Evolutionary conservation across 1,139 yeast genomes (phyloP).

Genomic region (Lodderomyces oxycetoniae): DNA sequence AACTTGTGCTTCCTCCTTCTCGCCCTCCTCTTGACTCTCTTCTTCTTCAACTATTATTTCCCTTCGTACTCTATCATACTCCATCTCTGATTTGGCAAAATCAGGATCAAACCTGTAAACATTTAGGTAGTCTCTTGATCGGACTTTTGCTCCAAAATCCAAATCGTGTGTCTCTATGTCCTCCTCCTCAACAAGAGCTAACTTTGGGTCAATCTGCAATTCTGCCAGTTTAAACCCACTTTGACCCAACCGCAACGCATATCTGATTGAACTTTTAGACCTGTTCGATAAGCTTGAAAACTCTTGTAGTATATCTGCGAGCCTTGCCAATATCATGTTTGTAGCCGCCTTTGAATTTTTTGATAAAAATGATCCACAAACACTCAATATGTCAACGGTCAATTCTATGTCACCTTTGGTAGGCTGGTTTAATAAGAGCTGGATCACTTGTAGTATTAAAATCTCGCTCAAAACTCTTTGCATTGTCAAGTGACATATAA

Average conservation of each 20-base stretch:
- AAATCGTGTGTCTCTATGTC: conserved; percentile 59
- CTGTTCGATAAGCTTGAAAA: conserved; percentile 36
- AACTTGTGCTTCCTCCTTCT: conserved; percentile 11
- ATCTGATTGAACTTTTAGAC: conserved; percentile 48
- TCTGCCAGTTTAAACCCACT: conserved; percentile 43
- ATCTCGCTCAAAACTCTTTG: conserved; percentile 64
- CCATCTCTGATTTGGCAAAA: conserved; percentile 48
- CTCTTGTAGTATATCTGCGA: conserved; percentile 58
- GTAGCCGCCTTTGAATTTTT: conserved; percentile 22
- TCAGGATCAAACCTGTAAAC: conserved; percentile 49
- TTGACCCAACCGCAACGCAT: conserved; percentile 48
- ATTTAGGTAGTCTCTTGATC: conserved; percentile 47
- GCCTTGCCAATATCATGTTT: conserved; percentile 55
- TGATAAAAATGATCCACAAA: conserved; percentile 23
- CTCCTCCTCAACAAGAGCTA: conserved; percentile 64
- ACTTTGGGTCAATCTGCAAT: conserved; percentile 29
- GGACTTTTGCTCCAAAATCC: conserved; percentile 43
- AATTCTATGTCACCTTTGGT: conserved; percentile 39
- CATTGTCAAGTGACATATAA: conserved; percentile 62
- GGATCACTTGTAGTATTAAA: conserved; percentile 58
- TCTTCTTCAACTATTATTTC: conserved; percentile 17
- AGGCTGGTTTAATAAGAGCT: conserved; percentile 51
- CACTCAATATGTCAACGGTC: conserved; percentile 22
- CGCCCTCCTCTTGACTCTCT: conserved; percentile 16
- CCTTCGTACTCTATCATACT: conserved; percentile 20